Evolutionary conservation across 495 filamentous ascomycete genomes (phyloP), one percentile per base, ranked within the genome.

Genomic region (Xylaria longipes): DNA sequence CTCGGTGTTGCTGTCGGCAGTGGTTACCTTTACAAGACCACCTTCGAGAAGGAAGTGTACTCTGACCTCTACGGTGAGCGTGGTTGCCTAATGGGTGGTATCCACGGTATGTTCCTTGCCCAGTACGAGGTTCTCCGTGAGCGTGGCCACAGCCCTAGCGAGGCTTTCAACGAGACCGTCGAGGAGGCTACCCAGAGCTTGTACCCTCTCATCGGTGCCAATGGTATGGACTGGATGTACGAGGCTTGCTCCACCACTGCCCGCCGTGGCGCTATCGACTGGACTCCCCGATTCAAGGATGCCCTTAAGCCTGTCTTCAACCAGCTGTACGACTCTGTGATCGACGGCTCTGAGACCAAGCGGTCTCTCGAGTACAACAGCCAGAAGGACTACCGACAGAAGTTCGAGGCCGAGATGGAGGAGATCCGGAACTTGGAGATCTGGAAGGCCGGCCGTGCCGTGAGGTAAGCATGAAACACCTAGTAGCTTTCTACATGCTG

Each of bases 211-310:
- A 98, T 99, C 78, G 96, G 94, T 80, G 88, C 87, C 78, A 91
- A 98, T 83, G 96, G 96, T 76, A 99, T 99, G 96, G 96, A 98
- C 88, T 99, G 96, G 94, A 98, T 99, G 97, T 99, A 97, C 87
- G 94, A 95, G 76, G 96, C 96, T 74, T 99, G 96, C 92, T 98
- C 95, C 67, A 98, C 97, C 78, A 98, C 97, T 50, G 96, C 96
- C 77, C 93, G 96, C 80, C 94, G 96, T 80, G 96, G 96, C 85
- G 96, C 96, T 84, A 97, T 99, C 80, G 96, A 98, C 89, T 99
- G 96, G 97, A 95, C 92, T 81, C 88, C 89, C 80, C 87, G 85
- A 76, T 98, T 98, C 92, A 97, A 97, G 91, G 91, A 94, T 75
- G 94, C 91, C 74, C 87, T 98, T 82, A 98, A 99, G 91, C 96